These are phyloP conservation scores for Fomes fomentarius DNA, from an alignment of 1,284 basidiomycete species.

Conservation along the genomic window DNA sequence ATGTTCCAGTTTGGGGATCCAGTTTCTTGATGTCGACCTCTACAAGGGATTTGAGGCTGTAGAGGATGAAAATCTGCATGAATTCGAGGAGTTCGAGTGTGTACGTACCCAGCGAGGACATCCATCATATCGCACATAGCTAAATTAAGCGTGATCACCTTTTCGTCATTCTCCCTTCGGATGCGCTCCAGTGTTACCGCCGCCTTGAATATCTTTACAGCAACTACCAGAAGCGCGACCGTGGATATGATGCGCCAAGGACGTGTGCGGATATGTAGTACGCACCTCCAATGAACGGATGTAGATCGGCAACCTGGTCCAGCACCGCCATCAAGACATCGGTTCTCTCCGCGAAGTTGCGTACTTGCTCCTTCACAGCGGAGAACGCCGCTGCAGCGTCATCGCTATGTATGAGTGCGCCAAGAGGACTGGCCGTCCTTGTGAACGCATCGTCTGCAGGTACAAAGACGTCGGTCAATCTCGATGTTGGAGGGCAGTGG, in stretches of 20 bases:
- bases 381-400: neutral
- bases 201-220: constrained; percentile 44
- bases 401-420: neutral
- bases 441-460: neutral
- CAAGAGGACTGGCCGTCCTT: neutral
- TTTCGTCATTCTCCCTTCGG: constrained; percentile 45
- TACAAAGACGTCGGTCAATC: neutral
- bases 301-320: constrained; percentile 5
- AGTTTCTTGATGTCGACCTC: neutral
- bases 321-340: constrained; percentile 2
- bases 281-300: constrained; percentile 7
- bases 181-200: constrained; percentile 42
- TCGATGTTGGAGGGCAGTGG: neutral
- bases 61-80: constrained; percentile 11
- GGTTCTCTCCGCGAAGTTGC: constrained; percentile 9
- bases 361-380: constrained; percentile 1
- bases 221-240: too few relatives aligned
- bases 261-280: too few relatives aligned
- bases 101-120: constrained; percentile 40
- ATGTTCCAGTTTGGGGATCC: neutral
- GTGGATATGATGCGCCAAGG: too few relatives aligned
- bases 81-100: neutral
- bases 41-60: neutral
- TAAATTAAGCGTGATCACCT: constrained; percentile 40
- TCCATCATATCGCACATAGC: constrained; percentile 48